Evolutionary conservation across 768 basidiomycete genomes (phyloP).

Genomic region (Tephrocybe sp.): DNA sequence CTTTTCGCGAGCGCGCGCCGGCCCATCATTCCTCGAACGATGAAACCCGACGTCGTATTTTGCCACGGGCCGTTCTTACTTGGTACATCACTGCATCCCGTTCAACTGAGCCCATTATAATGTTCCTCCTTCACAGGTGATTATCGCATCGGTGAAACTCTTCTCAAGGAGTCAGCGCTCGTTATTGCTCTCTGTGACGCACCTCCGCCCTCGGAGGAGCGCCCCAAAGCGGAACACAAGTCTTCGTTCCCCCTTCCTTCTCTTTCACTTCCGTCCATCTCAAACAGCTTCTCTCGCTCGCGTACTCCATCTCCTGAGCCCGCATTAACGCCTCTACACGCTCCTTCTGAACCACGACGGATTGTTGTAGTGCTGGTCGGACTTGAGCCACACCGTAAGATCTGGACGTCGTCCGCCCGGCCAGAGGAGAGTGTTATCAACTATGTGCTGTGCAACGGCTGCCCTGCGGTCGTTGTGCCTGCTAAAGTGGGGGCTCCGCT

Average conservation of each 20-base stretch:
- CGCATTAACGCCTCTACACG: slow-evolving; percentile 35
- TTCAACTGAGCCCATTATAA: neutral
- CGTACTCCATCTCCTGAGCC: slow-evolving; percentile 53
- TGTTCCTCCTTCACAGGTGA: slow-evolving; percentile 48
- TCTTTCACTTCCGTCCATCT: slow-evolving; percentile 29
- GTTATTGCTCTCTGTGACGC: slow-evolving; percentile 43
- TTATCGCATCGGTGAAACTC: slow-evolving; percentile 55
- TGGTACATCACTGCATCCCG: slow-evolving; percentile 29
- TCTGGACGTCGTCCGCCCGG: slow-evolving; percentile 59
- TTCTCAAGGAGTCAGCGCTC: slow-evolving; percentile 55
- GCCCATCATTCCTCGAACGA: slow-evolving; percentile 57
- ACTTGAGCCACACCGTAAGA: slow-evolving; percentile 55
- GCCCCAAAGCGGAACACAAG: slow-evolving; percentile 13
- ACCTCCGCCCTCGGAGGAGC: slow-evolving; percentile 21
- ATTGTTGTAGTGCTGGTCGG: slow-evolving; percentile 56
- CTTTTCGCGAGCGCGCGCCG: slow-evolving; percentile 58
- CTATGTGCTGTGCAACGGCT: slow-evolving; percentile 60
- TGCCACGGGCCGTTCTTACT: slow-evolving; percentile 63
- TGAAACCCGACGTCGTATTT: slow-evolving; percentile 65
- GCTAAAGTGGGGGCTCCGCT: slow-evolving; percentile 61
- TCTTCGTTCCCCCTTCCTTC: slow-evolving; percentile 26
- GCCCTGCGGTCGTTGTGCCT: slow-evolving; percentile 57
- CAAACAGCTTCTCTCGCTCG: slow-evolving; percentile 44
- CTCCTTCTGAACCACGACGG: slow-evolving; percentile 47
- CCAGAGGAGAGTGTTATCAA: slow-evolving; percentile 63